Evolutionary conservation across 2,329 filamentous ascomycete species (phyloP), one percentile per base, ranked within the genome.

Genomic region (Pseudophaeomoniella oleicola): DNA sequence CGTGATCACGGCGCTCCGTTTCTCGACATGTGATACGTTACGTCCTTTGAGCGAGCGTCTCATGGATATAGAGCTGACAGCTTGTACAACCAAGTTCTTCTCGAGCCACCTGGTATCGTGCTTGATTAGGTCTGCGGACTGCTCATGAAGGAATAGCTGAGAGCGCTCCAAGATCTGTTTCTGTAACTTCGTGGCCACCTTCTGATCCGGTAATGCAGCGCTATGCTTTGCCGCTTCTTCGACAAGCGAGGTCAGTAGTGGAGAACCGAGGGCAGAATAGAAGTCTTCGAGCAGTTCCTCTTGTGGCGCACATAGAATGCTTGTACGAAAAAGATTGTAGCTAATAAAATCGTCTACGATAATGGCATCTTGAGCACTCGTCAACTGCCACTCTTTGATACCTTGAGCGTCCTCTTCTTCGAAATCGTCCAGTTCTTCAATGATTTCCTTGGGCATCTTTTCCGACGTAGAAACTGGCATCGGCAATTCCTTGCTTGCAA

Each of bases 101-200:
- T 93, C 85, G 9, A 98, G 65, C 90, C 90, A 98, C 47, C 81
- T 83, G 4, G 76, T 71, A 53, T 96, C 87, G 50, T 90, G 84
- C 46, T 80, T 81, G 50, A 98, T 77, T n/a, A 71, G 67, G 41
- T 92, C 82, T 3, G 72, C 66, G 22, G 77, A 72, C 52, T 88
- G 81, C 49, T 83, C 87, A 50, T 94, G 81, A 17, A 98, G 64
- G 55, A 96, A 98, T 16, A 98, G 70, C 44, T 88, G 83, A 37
- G 81, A 80, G 37, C 90, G 75, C 55, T 98, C 92, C 3, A 92
- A 64, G 13, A 96, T 82, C 43, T 88, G 76, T 47, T 81, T 86
- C 37, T 80, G 75, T 31, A 96, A 59, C 51, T 74, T 74, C 35
- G 69, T 62, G 2, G 81, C 82, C n/a, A 66, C 60, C 16, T 69